A percentile compares a stretch with the other conserved stretches of the same genome.
Conservation (phyloP, 805 yeast species). For the Candida vaughaniae region DNA sequence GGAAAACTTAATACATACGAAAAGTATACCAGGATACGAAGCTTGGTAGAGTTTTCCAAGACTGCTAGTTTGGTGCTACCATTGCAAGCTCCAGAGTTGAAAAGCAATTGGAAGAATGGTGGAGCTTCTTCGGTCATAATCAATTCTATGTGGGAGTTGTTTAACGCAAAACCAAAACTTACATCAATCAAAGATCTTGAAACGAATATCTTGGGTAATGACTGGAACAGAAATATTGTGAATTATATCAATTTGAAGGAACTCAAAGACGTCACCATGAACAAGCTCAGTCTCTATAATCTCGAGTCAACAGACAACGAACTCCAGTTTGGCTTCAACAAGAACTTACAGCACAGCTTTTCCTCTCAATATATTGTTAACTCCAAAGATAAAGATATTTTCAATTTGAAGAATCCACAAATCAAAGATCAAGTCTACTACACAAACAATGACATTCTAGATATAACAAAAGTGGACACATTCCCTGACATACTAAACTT, state of each 20-base stretch:
- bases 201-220: slow-evolving; percentile 41
- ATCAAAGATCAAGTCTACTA: slow-evolving; percentile 3
- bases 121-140: slow-evolving; percentile 20
- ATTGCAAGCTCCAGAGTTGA: slow-evolving; percentile 22
- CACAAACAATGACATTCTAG: slow-evolving; percentile 16
- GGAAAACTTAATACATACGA: slow-evolving; percentile 5
- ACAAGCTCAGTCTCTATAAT: slow-evolving; percentile 6
- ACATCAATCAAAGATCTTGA: slow-evolving; percentile 45
- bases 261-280: slow-evolving; percentile 3
- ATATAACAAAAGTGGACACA: slow-evolving; percentile 25
- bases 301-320: background rate
- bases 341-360: slow-evolving; percentile 3
- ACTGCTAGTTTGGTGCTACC: slow-evolving; percentile 60
- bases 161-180: slow-evolving; percentile 24
- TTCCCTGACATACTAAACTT: slow-evolving; percentile 23
- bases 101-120: slow-evolving; percentile 23
- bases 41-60: slow-evolving; percentile 45
- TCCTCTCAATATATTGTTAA: slow-evolving; percentile 6
- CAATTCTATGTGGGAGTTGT: slow-evolving; percentile 39
- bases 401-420: background rate
- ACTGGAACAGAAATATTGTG: slow-evolving; percentile 48
- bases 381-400: slow-evolving; percentile 4
- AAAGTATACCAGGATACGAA: slow-evolving; percentile 42
- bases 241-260: slow-evolving; percentile 29
- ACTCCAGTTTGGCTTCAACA: slow-evolving; percentile 11